These are phyloP conservation scores for Trichoderma brevicompactum DNA, from an alignment of 2,329 filamentous ascomycete genomes.

Conservation along the genomic window DNA sequence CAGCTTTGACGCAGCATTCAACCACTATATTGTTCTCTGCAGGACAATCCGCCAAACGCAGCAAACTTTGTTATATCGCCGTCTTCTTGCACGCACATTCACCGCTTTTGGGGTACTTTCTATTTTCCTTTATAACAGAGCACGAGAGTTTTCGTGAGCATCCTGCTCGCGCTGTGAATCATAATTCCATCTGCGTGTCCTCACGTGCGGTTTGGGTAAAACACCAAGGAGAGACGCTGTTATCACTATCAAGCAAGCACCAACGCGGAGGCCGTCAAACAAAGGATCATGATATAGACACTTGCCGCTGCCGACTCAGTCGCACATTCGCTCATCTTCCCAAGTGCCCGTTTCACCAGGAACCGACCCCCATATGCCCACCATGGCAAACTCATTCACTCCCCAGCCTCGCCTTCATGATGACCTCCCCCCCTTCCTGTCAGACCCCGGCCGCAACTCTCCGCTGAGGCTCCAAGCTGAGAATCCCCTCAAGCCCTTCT, in stretches of 20 bases:
- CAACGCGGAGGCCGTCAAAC: too few species aligned
- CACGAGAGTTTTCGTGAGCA: not conserved
- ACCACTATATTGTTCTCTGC: not conserved
- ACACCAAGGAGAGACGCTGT: not conserved
- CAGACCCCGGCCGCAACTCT: conserved; percentile 22
- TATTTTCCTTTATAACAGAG: too few species aligned
- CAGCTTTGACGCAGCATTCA: not conserved
- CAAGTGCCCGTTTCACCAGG: not conserved
- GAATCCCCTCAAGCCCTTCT: conserved; percentile 41
- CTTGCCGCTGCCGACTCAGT: not conserved
- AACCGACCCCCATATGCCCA: not conserved
- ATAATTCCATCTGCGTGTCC: not conserved
- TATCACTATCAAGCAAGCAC: not conserved
- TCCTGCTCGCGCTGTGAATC: not conserved
- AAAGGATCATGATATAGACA: not conserved
- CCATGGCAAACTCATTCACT: conserved; percentile 24
- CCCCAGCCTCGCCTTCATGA: conserved; percentile 4
- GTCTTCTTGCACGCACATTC: too few species aligned
- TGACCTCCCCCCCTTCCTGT: conserved; percentile 29
- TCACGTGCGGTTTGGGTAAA: not conserved
- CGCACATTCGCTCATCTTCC: not conserved
- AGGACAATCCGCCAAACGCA: not conserved
- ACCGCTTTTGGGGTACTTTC: too few species aligned
- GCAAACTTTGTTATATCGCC: not conserved
- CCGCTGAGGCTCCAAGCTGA: not conserved